A percentile compares a stretch with the other conserved stretches of the same genome.
Conservation (phyloP, 2,329 filamentous ascomycete genomes). For the Epichloe coenophiala region DNA sequence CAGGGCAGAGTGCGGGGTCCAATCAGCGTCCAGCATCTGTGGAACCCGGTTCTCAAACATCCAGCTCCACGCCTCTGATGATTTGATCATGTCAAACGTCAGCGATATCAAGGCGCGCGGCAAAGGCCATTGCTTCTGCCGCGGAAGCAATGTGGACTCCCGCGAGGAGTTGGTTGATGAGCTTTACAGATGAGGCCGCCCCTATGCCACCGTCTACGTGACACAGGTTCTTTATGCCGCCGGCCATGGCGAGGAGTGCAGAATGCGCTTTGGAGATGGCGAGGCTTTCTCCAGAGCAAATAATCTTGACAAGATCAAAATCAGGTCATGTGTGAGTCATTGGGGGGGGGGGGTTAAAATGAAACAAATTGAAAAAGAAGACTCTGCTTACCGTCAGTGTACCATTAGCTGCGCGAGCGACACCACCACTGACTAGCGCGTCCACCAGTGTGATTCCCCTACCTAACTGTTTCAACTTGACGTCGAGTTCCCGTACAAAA, state of each 20-base stretch:
- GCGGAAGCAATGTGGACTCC: slow-evolving; percentile 43
- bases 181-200: slow-evolving; percentile 41
- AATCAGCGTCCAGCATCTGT: slow-evolving; percentile 22
- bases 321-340: not conserved
- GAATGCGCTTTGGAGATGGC: slow-evolving; percentile 12
- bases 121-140: slow-evolving; percentile 43
- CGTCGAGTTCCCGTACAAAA: slow-evolving; percentile 12
- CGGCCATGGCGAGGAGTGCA: slow-evolving; percentile 20
- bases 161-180: slow-evolving; percentile 44
- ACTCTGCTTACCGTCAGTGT: slow-evolving; percentile 16
- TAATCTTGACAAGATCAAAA: slow-evolving; percentile 13
- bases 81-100: slow-evolving; percentile 33
- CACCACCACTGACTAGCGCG: slow-evolving; percentile 24
- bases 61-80: slow-evolving; percentile 21
- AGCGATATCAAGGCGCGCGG: slow-evolving; percentile 35
- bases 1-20: slow-evolving; percentile 21
- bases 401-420: slow-evolving; percentile 22
- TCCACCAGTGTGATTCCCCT: slow-evolving; percentile 20
- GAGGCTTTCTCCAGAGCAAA: slow-evolving; percentile 17
- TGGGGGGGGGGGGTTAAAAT: too few species aligned
- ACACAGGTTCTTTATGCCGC: slow-evolving; percentile 22
- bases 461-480: slow-evolving; percentile 9
- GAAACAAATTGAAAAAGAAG: too few species aligned
- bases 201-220: slow-evolving; percentile 37
- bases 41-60: slow-evolving; percentile 24